These are phyloP conservation scores for Claviceps maximensis DNA, from an alignment of 2,329 filamentous ascomycete species.

Conservation along the genomic window DNA sequence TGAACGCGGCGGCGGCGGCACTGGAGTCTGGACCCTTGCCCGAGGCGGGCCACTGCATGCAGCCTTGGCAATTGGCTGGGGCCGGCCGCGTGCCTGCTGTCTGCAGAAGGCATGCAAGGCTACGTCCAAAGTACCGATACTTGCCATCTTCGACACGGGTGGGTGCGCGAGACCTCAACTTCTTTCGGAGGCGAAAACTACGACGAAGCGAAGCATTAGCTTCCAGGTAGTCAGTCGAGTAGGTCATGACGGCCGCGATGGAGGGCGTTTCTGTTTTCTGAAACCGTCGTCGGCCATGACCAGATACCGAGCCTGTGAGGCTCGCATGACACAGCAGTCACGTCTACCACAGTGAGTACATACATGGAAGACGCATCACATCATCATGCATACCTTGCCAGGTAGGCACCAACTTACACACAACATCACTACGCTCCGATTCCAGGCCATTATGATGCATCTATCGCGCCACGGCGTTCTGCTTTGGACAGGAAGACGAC, in stretches of 20 bases:
- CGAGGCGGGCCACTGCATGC: neutral
- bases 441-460: neutral
- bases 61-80: neutral
- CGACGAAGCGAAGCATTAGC: too few species aligned
- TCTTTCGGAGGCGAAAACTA: too few species aligned
- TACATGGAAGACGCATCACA: too few species aligned
- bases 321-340: too few species aligned
- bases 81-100: neutral
- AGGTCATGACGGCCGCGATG: too few species aligned
- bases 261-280: too few species aligned
- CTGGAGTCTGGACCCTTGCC: conserved; percentile 1
- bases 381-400: too few species aligned
- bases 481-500: neutral
- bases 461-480: neutral
- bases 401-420: too few species aligned
- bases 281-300: too few species aligned
- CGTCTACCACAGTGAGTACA: too few species aligned
- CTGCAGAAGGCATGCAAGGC: neutral
- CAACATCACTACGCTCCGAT: neutral
- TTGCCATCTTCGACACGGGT: neutral
- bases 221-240: too few species aligned
- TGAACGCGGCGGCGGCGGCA: neutral
- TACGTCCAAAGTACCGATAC: neutral
- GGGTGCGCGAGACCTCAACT: neutral
- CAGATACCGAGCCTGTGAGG: too few species aligned